phyloP scores from a whole-genome alignment of 1,284 basidiomycete genomes.

The Mycosarcoma maydis region DNA sequence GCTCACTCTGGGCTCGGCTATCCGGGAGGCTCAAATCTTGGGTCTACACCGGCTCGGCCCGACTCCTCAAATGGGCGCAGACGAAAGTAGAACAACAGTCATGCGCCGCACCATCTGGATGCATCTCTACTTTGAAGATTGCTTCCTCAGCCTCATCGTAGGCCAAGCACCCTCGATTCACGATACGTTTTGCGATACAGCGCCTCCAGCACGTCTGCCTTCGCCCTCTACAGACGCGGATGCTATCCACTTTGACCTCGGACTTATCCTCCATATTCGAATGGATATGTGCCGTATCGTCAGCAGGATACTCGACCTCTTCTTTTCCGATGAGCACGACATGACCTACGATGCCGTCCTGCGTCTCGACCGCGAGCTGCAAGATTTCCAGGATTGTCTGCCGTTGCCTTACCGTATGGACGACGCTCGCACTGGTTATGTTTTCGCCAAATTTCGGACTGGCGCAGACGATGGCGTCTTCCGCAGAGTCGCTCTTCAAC shows the following conservation, averaged over 20 bases:
- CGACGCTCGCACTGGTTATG: background rate
- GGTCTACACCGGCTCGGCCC: slow-evolving; percentile 23
- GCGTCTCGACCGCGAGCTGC: slow-evolving; percentile 10
- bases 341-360: slow-evolving; percentile 7
- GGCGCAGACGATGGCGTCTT: background rate
- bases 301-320: slow-evolving; percentile 8
- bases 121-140: slow-evolving; percentile 19
- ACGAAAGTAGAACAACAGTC: slow-evolving; percentile 1
- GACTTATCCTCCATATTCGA: slow-evolving; percentile 3
- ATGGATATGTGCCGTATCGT: slow-evolving; percentile 14
- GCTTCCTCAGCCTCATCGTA: slow-evolving; percentile 16
- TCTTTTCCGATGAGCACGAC: slow-evolving; percentile 11
- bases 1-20: slow-evolving; percentile 7
- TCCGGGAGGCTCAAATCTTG: slow-evolving; percentile 16
- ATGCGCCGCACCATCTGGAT: slow-evolving; percentile 14
- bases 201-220: background rate
- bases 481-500: slow-evolving; percentile 14
- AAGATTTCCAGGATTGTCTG: slow-evolving; percentile 1
- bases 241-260: background rate
- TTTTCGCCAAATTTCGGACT: background rate
- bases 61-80: background rate
- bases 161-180: slow-evolving; percentile 23
- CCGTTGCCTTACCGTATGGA: slow-evolving; percentile 2
- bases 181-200: slow-evolving; percentile 17
- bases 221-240: background rate